These are phyloP conservation scores for Talaromyces marneffei DNA, from an alignment of 2,329 filamentous ascomycete genomes.

Conservation along the genomic window DNA sequence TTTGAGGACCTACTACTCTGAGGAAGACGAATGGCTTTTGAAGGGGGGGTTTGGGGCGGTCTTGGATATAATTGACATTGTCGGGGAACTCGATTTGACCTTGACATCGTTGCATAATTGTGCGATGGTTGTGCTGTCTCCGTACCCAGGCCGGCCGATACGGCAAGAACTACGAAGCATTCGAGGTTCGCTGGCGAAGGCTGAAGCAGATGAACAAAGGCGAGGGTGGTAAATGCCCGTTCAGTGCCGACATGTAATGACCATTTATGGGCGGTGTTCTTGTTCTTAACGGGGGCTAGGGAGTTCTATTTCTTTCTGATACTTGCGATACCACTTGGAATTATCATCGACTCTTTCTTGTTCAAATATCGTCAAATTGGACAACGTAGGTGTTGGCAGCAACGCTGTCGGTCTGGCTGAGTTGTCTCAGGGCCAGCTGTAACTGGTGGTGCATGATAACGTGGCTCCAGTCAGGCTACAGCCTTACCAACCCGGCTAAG, in stretches of 20 bases:
- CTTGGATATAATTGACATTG: constrained; percentile 17
- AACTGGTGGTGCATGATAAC: not conserved
- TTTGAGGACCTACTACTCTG: constrained; percentile 19
- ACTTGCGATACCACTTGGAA: not conserved
- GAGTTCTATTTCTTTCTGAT: not conserved
- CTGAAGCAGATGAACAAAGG: not conserved
- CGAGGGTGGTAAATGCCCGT: not conserved
- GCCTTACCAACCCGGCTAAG: not conserved
- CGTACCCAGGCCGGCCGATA: not conserved
- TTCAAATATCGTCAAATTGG: not conserved
- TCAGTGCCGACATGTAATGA: not conserved
- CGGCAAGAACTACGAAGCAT: not conserved
- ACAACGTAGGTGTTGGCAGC: not conserved
- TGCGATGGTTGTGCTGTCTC: not conserved
- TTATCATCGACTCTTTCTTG: not conserved
- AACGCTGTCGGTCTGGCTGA: not conserved
- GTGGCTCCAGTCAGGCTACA: not conserved
- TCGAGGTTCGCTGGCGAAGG: not conserved
- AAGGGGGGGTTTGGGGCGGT: constrained; percentile 18
- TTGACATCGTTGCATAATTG: not conserved
- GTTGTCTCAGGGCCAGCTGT: not conserved
- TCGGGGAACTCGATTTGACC: constrained; percentile 13
- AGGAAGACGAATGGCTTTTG: constrained; percentile 10
- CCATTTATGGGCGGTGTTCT: not conserved
- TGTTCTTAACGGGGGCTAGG: not conserved